Evolutionary conservation across 1,284 basidiomycete species (phyloP).

Genomic region (Retiboletus flavoniger): DNA sequence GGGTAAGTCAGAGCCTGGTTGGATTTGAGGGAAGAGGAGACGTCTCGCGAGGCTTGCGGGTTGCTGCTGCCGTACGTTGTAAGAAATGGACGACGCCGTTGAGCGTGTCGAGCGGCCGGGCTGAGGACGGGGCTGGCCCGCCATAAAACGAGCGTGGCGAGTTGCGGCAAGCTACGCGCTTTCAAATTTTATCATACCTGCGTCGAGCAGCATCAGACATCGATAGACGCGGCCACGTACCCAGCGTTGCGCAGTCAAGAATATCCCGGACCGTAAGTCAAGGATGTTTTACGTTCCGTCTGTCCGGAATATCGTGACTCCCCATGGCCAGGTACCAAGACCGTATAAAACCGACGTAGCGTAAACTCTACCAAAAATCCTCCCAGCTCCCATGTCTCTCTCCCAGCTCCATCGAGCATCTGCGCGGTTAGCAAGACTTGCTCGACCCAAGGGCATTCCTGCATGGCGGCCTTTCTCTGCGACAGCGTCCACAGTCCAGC

Average conservation of each 20-base stretch:
- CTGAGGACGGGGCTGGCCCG: not conserved
- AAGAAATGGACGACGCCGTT: slow-evolving; percentile 23
- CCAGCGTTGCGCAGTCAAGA: not conserved
- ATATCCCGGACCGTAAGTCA: slow-evolving; percentile 3
- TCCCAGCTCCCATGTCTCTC: slow-evolving; percentile 21
- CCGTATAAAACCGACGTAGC: slow-evolving; percentile 28
- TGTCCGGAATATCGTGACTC: not conserved
- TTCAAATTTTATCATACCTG: not conserved
- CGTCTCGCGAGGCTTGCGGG: slow-evolving; percentile 43
- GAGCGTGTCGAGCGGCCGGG: slow-evolving; percentile 21
- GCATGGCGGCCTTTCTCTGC: slow-evolving; percentile 15
- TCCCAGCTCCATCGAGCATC: slow-evolving; percentile 10
- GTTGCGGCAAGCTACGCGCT: not conserved
- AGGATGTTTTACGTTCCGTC: not conserved
- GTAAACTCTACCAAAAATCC: not conserved
- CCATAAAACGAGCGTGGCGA: slow-evolving; percentile 6
- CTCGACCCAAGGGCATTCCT: not conserved
- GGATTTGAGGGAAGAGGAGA: slow-evolving; percentile 64
- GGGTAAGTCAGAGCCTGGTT: slow-evolving; percentile 48
- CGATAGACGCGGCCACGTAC: not conserved
- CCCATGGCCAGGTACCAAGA: not conserved
- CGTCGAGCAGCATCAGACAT: not conserved
- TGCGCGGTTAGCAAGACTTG: slow-evolving; percentile 11
- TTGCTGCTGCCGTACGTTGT: slow-evolving; percentile 17
- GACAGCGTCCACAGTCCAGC: not conserved